These are phyloP conservation scores for Phytopythium delawarense DNA, from an alignment of 352 stramenopile genomes.

Conservation along the genomic window DNA sequence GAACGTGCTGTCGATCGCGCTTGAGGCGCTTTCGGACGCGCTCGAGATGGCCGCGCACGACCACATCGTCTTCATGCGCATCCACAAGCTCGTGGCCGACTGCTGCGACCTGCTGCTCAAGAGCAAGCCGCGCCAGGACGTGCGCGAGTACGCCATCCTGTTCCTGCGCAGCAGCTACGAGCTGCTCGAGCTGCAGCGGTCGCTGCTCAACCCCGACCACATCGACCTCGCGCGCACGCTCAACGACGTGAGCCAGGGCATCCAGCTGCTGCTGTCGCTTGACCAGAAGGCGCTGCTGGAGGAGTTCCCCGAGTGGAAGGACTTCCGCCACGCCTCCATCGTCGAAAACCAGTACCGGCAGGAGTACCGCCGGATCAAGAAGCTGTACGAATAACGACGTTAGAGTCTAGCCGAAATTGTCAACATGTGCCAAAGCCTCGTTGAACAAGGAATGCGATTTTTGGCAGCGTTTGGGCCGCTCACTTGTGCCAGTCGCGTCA, in stretches of 20 bases:
- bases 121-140: conserved; percentile 44
- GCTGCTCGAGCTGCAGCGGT: conserved; percentile 86
- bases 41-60: conserved; percentile 82
- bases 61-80: conserved; percentile 87
- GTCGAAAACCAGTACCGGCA: conserved; percentile 88
- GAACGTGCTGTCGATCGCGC: conserved; percentile 55
- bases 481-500: background rate
- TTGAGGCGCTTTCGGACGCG: conserved; percentile 79
- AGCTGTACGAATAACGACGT: conserved; percentile 82
- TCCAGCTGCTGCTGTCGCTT: conserved; percentile 87
- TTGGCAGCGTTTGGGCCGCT: background rate
- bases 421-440: background rate
- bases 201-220: conserved; percentile 82
- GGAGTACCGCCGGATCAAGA: conserved; percentile 90
- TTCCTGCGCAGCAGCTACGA: conserved; percentile 85
- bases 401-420: conserved; percentile 3
- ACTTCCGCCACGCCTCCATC: conserved; percentile 85
- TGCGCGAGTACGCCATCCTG: conserved; percentile 83
- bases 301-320: conserved; percentile 82
- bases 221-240: conserved; percentile 90
- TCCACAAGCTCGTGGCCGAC: conserved; percentile 90
- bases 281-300: conserved; percentile 81
- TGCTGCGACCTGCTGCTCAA: conserved; percentile 83
- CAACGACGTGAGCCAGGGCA: conserved; percentile 90
- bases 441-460: background rate